Conservation (phyloP, 352 stramenopile genomes). For the Hyaloperonospora brassicae region DNA sequence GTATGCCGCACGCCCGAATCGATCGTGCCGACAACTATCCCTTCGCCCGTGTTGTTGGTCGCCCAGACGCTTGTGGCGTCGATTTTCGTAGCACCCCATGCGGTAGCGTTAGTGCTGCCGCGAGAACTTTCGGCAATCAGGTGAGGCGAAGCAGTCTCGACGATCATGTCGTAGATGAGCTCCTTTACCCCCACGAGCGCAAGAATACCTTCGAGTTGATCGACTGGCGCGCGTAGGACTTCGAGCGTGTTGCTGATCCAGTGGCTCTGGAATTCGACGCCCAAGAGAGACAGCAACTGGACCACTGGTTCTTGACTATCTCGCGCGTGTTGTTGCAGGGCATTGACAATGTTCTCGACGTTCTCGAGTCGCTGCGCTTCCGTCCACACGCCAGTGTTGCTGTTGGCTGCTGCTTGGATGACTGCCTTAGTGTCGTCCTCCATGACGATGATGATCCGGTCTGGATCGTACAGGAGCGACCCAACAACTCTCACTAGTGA, state of each 20-base stretch:
- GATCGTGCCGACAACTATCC: conserved; percentile 33
- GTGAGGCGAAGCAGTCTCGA: conserved; percentile 7
- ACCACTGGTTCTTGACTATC: conserved; percentile 1
- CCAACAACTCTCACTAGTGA: conserved; percentile 18
- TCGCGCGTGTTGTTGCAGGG: conserved; percentile 14
- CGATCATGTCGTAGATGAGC: conserved; percentile 24
- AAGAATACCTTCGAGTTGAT: conserved; percentile 18
- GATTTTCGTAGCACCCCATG: conserved; percentile 33
- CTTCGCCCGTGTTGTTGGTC: conserved; percentile 20
- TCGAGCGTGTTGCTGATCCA: no score
- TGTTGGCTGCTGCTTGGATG: conserved; percentile 7
- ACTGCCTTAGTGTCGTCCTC: conserved; percentile 6
- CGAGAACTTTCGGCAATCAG: conserved; percentile 13
- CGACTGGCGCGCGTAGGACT: conserved; percentile 1
- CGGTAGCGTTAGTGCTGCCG: conserved; percentile 27
- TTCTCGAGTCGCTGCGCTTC: conserved; percentile 11
- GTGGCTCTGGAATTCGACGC: no score
- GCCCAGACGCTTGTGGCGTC: conserved; percentile 31
- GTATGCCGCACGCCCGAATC: conserved; percentile 33
- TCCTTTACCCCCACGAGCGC: conserved; percentile 17
- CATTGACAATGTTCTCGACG: conserved; percentile 17
- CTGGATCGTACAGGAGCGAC: conserved; percentile 2
- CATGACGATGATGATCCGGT: conserved; percentile 19
- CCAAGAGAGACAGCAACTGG: no score
- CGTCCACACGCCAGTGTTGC: conserved; percentile 16